Base-by-base conservation (phyloP, 1,284 basidiomycete species). In the Trametes pubescens region DNA sequence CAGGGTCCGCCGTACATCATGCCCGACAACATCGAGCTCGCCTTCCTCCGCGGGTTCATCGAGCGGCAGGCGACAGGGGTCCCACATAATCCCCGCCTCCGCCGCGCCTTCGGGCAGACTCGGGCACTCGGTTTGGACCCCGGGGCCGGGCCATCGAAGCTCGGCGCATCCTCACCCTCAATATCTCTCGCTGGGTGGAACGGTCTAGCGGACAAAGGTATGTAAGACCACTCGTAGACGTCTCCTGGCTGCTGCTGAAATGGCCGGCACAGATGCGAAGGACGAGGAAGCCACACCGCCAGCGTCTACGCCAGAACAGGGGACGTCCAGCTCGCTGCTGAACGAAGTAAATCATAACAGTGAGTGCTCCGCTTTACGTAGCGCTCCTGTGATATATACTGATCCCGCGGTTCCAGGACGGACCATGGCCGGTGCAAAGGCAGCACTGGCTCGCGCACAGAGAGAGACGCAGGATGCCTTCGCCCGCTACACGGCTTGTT, bases 1-100 rank as follows among this genome's bases (percentile, higher is more conserved):
- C 88, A 88, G 71, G 90, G 90, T 16, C 90, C 90, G 1, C 90
- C 91, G 26, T 92, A 92, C 75, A 72, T 84, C 65, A 92, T 92
- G 91, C 83, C 89, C 18, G 91, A 92, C 72, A 85, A 90, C 69
- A 74, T 91, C 72, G 90, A 92, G 72, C 82, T 92, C 66, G 77
- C 85, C 0, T 92, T 92, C 78, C 84, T 92, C 60, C 86, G 89
- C 65, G 91, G 89, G 76, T 92, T 92, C 73, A 86, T 92, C 73
- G 91, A 93, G 71, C 83, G 90, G 60, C 90, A 92, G 72, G 82
- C 86, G 9, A 80, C 85, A 26, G 84, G 86, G 44, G 84, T 91
- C 46, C 84, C 90, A 57, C 90, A 92, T 73, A 92, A 92, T 72
- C 90, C 90, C 57, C 87, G 91, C 44, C 81, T 92, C 46, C 87